These are phyloP conservation scores for Penicillium freii DNA, from an alignment of 2,329 filamentous ascomycete genomes.

Conservation along the genomic window DNA sequence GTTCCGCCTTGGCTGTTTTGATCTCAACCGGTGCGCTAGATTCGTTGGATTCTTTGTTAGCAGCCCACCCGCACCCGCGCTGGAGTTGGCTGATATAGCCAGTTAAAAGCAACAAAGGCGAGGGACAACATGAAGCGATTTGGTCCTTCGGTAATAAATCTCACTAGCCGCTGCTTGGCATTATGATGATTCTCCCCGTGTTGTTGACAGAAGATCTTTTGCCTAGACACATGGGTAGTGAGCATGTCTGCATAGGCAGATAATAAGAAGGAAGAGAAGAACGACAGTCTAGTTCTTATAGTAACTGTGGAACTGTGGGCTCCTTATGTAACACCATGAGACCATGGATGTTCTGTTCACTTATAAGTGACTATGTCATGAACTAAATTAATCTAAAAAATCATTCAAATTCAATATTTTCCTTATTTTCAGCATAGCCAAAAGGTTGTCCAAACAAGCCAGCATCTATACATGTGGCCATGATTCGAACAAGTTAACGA, in stretches of 20 bases:
- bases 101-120: neutral
- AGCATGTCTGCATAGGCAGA: neutral
- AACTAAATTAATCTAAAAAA: neutral
- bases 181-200: neutral
- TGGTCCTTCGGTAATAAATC: conserved; percentile 6
- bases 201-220: neutral
- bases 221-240: neutral
- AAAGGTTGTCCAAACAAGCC: neutral
- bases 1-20: neutral
- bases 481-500: neutral
- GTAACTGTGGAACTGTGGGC: neutral
- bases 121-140: neutral
- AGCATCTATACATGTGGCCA: conserved; percentile 4
- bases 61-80: too few species aligned
- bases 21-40: neutral
- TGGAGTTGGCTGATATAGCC: neutral
- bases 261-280: too few species aligned
- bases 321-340: neutral
- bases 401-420: neutral
- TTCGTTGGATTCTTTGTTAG: neutral
- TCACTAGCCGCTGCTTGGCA: neutral
- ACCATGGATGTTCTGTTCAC: neutral
- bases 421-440: neutral
- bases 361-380: neutral
- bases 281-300: neutral